Base-by-base conservation (phyloP, 192 early-diverging fungal species). In the Mortierella hygrophila region DNA sequence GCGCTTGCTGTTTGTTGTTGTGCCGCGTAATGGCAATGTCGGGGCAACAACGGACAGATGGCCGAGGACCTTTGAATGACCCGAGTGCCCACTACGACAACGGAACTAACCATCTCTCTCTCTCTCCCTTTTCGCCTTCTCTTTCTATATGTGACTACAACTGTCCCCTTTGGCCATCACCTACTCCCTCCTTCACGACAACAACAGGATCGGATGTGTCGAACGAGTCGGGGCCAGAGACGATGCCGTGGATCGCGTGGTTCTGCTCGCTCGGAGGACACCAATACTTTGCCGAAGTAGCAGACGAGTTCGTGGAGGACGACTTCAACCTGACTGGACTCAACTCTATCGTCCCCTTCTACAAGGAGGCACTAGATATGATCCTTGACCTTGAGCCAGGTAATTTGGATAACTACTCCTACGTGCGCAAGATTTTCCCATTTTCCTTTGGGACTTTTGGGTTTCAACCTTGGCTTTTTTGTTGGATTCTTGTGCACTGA, bases 271-370 rank as follows among this genome's bases (percentile, higher is more conserved):
- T 92, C 32, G 89, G 88, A 72, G 95, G 95, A 49, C 93, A 97
- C 78, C 94, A 96, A 78, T 96, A 93, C 79, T 97, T 95, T 88
- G 90, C 91, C 70, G 94, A 95, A 82, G 94, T 97, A 10, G 90
- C 93, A 21, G 94, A 95, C 49, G 93, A 94, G 21, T 95, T 94
- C 79, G 97, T 99, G 76, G 95, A 97, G 81, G 98, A 99, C 88
- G 97, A 98, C 79, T 99, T 99, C 89, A 99, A 99, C 88, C 89
- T 99, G 80, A 98, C 96, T n/a, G 98, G 98, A 55, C 92, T 99
- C 26, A 91, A 90, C 83, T 89, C 93, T 23, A 89, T 93, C 21
- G 95, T 98, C 1, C 95, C 95, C 38, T 94, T 95, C 77, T 99
- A 97, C 89, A 92, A 94, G 83, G 96, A 98, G 88, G 97, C 98